Conservation (phyloP, 106 monocot species). For the Dendrobium catenatum region DNA sequence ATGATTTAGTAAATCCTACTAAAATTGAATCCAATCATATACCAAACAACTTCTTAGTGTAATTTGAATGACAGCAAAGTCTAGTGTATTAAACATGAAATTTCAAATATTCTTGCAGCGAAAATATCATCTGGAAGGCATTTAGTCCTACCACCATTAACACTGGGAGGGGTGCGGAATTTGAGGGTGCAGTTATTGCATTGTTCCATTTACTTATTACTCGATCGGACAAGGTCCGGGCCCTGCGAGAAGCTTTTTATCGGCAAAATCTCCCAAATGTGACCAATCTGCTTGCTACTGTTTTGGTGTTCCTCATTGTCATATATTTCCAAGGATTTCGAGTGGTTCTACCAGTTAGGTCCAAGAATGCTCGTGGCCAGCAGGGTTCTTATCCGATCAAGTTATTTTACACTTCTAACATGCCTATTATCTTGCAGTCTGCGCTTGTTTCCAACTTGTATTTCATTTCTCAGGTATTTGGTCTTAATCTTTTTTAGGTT, state of each 20-base stretch:
- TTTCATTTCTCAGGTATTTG: conserved; percentile 34
- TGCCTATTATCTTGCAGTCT: conserved; percentile 44
- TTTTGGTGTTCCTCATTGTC: conserved; percentile 40
- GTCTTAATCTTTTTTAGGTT: background rate
- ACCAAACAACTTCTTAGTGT: background rate
- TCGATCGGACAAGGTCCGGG: conserved; percentile 37
- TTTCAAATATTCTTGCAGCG: conserved; percentile 12
- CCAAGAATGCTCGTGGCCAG: conserved; percentile 43
- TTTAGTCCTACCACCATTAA: conserved; percentile 44
- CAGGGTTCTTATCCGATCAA: conserved; percentile 46
- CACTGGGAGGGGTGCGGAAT: conserved; percentile 38
- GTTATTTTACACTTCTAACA: conserved; percentile 42
- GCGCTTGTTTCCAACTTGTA: conserved; percentile 47
- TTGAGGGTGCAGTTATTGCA: conserved; percentile 47
- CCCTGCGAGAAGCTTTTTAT: conserved; percentile 42
- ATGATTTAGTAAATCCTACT: too few relatives aligned
- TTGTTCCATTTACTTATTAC: conserved; percentile 42
- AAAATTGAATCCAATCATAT: too few relatives aligned
- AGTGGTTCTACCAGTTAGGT: conserved; percentile 42
- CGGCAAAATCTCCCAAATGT: conserved; percentile 46
- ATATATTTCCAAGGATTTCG: conserved; percentile 46
- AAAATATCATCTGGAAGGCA: conserved; percentile 47
- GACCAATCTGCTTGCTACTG: conserved; percentile 38
- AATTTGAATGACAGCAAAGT: conserved; percentile 25
- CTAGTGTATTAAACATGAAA: background rate